Conservation (phyloP, 805 yeast species). For the Wickerhamomyces sydowiorum region DNA sequence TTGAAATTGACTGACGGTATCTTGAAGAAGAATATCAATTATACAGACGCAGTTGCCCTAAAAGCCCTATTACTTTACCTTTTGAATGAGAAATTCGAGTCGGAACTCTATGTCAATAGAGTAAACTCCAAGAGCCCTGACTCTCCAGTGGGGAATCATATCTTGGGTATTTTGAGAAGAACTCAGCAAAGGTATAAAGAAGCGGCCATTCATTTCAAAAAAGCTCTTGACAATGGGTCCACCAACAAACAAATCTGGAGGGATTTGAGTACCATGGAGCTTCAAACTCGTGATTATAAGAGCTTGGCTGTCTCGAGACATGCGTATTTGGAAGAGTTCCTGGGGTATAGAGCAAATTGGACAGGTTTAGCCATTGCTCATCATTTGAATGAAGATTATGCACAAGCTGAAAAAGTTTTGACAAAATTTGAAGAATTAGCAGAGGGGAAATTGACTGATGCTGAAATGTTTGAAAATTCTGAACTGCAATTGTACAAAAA, state of each 20-base stretch:
- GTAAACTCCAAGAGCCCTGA: conserved; percentile 55
- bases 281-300: conserved; percentile 73
- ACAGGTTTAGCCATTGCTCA: conserved; percentile 83
- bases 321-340: conserved; percentile 59
- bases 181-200: conserved; percentile 61
- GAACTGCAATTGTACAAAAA: conserved; percentile 76
- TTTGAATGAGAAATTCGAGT: conserved; percentile 56
- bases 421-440: conserved; percentile 71
- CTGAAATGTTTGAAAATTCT: conserved; percentile 71
- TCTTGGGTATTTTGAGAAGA: conserved; percentile 80
- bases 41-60: conserved; percentile 77
- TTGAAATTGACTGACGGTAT: conserved; percentile 69
- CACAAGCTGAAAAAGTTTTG: conserved; percentile 66
- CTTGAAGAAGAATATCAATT: conserved; percentile 67
- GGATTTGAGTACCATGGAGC: conserved; percentile 74
- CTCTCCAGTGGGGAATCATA: conserved; percentile 75
- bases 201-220: conserved; percentile 73
- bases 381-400: conserved; percentile 62
- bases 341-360: conserved; percentile 90
- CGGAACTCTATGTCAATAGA: conserved; percentile 50
- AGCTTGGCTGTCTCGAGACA: conserved; percentile 59
- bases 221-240: conserved; percentile 73
- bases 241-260: conserved; percentile 73
- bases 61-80: conserved; percentile 70
- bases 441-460: conserved; percentile 58